Evolutionary conservation across 805 yeast species (phyloP).

Genomic region (Pachysolen tannophilus): DNA sequence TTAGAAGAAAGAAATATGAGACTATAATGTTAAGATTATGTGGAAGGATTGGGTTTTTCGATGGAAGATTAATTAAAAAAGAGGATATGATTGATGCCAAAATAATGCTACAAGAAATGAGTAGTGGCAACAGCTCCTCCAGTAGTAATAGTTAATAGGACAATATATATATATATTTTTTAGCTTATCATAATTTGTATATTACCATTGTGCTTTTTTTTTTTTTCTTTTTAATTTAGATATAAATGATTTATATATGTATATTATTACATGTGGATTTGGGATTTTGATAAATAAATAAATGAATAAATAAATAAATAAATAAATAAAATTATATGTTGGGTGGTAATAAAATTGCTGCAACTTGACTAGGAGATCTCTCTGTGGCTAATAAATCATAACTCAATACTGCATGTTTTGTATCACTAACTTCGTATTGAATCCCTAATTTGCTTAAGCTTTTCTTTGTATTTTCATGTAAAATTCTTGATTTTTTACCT

Average conservation of each 20-base stretch:
- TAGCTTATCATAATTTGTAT: no score
- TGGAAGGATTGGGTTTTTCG: conserved; percentile 24
- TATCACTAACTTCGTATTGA: conserved; percentile 62
- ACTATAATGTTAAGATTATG: conserved; percentile 27
- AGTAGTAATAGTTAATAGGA: no score
- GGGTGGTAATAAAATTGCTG: conserved; percentile 67
- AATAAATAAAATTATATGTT: conserved; percentile 28
- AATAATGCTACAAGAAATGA: conserved; percentile 4
- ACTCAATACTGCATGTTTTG: conserved; percentile 56
- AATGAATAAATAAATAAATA: not conserved
- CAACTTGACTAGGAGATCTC: conserved; percentile 60
- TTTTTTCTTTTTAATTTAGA: no score
- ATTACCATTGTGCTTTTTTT: no score
- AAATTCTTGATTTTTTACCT: conserved; percentile 55
- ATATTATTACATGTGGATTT: no score
- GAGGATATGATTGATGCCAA: conserved; percentile 8
- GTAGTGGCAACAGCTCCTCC: no score
- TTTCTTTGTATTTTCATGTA: conserved; percentile 46
- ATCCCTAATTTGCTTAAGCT: conserved; percentile 52
- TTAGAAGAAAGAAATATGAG: conserved; percentile 27
- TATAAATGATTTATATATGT: no score
- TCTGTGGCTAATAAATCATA: conserved; percentile 76
- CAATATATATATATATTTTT: no score
- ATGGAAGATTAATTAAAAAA: conserved; percentile 19
- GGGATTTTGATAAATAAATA: conserved; percentile 4